phyloP scores from a whole-genome alignment of 345 rosid species.

The Syzygium oleosum region DNA sequence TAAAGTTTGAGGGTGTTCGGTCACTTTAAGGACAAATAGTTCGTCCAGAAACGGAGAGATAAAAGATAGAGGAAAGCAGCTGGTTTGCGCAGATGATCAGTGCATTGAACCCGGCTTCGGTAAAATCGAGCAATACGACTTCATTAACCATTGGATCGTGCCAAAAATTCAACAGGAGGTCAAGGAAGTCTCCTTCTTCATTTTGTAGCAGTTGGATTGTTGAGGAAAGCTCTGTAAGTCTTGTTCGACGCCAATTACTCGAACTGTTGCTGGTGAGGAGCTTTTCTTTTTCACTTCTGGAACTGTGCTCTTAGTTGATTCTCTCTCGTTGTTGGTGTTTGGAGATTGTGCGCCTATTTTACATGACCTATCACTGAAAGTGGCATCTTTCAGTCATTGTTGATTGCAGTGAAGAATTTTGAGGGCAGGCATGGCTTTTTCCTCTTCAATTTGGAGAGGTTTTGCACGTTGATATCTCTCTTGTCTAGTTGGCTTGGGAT shows the following conservation, averaged over 20 bases:
- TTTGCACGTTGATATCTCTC: neutral
- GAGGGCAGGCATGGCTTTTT: neutral
- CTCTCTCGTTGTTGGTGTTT: neutral
- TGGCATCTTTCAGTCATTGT: neutral
- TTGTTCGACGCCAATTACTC: neutral
- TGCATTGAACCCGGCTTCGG: neutral
- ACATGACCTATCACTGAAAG: neutral
- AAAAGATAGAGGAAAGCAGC: neutral
- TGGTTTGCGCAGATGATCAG: neutral
- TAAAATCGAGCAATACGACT: neutral
- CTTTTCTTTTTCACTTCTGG: neutral
- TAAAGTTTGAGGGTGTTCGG: neutral
- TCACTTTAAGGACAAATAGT: neutral
- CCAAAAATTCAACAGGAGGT: neutral
- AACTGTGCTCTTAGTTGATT: neutral
- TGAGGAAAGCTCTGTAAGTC: neutral
- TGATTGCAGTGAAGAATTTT: neutral
- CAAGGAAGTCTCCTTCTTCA: neutral
- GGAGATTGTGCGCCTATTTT: neutral
- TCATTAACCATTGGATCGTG: neutral
- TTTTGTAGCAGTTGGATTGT: neutral
- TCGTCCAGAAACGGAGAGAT: neutral
- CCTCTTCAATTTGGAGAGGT: neutral
- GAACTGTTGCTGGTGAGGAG: neutral
- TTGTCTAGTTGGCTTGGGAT: neutral